phyloP scores from a whole-genome alignment of 306 rosid genomes.

The Neltuma alba region DNA sequence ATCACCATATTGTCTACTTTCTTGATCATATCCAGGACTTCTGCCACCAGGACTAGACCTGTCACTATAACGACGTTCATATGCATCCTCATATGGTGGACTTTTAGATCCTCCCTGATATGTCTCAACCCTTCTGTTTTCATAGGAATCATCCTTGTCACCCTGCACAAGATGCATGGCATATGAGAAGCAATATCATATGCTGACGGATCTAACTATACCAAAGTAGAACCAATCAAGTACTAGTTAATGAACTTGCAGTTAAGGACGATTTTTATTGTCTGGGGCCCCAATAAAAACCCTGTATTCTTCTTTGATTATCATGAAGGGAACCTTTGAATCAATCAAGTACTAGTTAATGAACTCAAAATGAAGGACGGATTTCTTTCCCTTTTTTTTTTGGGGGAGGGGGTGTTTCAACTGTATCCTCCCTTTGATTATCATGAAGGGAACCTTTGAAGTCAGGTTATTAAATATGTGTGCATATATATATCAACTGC shows the following conservation, averaged over 20 bases:
- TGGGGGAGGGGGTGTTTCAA: too few relatives aligned
- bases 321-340: not conserved
- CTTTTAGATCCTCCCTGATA: conserved; percentile 84
- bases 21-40: conserved; percentile 91
- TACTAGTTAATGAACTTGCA: conserved; percentile 19
- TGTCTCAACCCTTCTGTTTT: conserved; percentile 61
- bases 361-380: too few relatives aligned
- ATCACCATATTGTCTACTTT: conserved; percentile 70
- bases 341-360: too few relatives aligned
- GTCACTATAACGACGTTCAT: conserved; percentile 72
- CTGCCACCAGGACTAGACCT: conserved; percentile 91
- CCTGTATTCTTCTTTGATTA: not conserved
- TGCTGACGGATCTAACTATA: conserved; percentile 19
- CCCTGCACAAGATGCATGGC: conserved; percentile 59
- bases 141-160: conserved; percentile 74
- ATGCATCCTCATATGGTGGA: conserved; percentile 72
- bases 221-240: conserved; percentile 23
- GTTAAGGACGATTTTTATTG: not conserved
- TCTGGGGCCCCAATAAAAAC: too few relatives aligned
- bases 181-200: conserved; percentile 24
- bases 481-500: too few relatives aligned
- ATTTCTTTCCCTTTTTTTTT: too few relatives aligned
- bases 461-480: not conserved
- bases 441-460: not conserved
- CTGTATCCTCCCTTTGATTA: not conserved